phyloP scores from a whole-genome alignment of 306 rosid species.

The Albizia julibrissin region DNA sequence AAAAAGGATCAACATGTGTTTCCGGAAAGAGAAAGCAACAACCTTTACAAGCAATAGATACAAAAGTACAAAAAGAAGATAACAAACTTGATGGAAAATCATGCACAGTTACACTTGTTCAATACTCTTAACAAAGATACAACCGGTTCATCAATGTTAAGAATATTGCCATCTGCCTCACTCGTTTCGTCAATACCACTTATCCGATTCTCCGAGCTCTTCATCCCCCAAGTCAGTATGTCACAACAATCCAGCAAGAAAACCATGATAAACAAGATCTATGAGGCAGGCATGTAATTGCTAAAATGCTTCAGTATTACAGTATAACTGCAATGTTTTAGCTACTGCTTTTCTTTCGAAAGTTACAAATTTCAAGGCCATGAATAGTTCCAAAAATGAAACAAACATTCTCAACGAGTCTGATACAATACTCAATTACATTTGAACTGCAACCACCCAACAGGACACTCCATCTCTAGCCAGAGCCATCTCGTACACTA shows the following conservation, averaged over 20 bases:
- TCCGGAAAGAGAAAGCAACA: no score
- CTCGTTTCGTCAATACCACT: background rate
- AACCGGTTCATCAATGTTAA: background rate
- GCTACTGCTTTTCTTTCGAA: slow-evolving; percentile 18
- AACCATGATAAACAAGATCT: slow-evolving; percentile 22
- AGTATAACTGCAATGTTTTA: background rate
- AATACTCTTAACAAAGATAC: no score
- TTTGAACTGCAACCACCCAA: no score
- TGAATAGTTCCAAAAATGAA: background rate
- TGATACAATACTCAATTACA: no score
- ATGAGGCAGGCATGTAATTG: background rate
- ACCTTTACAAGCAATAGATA: no score
- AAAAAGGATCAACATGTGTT: no score
- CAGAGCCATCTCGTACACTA: no score
- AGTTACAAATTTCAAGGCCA: slow-evolving; percentile 8
- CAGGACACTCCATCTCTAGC: no score
- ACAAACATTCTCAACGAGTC: no score
- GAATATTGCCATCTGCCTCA: background rate
- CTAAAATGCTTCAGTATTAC: background rate
- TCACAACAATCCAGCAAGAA: background rate
- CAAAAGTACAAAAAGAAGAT: no score
- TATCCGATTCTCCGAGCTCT: background rate
- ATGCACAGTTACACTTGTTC: no score
- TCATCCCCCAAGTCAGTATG: background rate
- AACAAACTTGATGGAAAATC: no score